Percentiles rank a stretch among this genome's conserved stretches.
Evolutionary conservation across 768 basidiomycete genomes (phyloP).

Genomic region (Kwoniella shandongensis): DNA sequence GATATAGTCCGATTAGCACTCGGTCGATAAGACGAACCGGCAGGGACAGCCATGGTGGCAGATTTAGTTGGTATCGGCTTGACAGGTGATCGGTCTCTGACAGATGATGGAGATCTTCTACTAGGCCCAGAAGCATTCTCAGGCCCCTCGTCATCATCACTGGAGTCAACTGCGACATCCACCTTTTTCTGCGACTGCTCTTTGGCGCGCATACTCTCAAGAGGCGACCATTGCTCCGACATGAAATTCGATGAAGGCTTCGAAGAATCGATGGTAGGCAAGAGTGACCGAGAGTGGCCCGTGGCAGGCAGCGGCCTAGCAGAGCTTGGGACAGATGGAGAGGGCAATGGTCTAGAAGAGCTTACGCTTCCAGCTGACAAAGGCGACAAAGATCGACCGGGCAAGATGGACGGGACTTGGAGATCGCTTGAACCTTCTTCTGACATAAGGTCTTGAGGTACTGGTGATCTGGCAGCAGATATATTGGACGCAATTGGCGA

Average conservation of each 20-base stretch:
- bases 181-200: neutral
- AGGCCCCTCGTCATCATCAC: slow-evolving; percentile 44
- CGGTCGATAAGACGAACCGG: neutral
- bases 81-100: slow-evolving; percentile 1
- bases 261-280: slow-evolving; percentile 18
- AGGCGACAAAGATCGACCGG: slow-evolving; percentile 9
- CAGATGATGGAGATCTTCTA: slow-evolving; percentile 2
- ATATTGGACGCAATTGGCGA: slow-evolving; percentile 1
- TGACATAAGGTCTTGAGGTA: slow-evolving; percentile 16
- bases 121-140: slow-evolving; percentile 31
- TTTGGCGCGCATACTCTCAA: slow-evolving; percentile 13
- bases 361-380: neutral
- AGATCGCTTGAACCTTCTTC: slow-evolving; percentile 11
- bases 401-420: slow-evolving; percentile 10
- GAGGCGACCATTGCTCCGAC: slow-evolving; percentile 31
- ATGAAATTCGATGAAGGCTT: slow-evolving; percentile 26
- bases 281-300: slow-evolving; percentile 22
- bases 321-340: neutral
- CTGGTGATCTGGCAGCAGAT: neutral
- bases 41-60: slow-evolving; percentile 8
- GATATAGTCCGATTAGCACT: neutral
- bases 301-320: slow-evolving; percentile 8
- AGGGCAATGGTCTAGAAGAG: slow-evolving; percentile 2
- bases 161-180: slow-evolving; percentile 26
- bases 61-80: slow-evolving; percentile 16